Conservation (phyloP, 768 basidiomycete species). For the Boletus sensibilis region DNA sequence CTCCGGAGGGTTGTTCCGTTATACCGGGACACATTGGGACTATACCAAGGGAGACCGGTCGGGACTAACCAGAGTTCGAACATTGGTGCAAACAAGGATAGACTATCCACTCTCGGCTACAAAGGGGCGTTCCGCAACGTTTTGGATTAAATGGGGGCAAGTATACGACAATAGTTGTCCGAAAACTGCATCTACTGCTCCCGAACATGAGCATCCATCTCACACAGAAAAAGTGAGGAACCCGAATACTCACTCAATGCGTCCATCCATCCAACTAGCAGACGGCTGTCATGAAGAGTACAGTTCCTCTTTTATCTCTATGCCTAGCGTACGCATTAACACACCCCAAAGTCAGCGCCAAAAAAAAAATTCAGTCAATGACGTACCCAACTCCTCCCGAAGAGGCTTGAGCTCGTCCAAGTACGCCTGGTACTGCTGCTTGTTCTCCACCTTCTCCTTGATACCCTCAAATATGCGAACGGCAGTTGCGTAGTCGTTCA, state of each 20-base stretch:
- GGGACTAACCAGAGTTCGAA: neutral
- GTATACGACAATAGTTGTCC: conserved; percentile 20
- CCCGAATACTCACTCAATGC: conserved; percentile 16
- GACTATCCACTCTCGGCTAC: neutral
- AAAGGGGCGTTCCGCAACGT: neutral
- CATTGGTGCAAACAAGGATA: neutral
- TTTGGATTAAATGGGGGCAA: conserved; percentile 21
- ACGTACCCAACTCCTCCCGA: conserved; percentile 86
- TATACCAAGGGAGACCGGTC: neutral
- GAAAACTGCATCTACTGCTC: conserved; percentile 28
- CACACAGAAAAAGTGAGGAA: neutral
- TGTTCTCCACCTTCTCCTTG: conserved; percentile 97
- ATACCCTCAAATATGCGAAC: conserved; percentile 95
- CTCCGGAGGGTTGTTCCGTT: neutral
- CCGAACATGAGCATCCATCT: conserved; percentile 2
- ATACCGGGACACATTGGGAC: neutral
- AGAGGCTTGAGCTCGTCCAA: conserved; percentile 86
- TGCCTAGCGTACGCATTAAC: conserved; percentile 37
- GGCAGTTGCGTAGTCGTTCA: conserved; percentile 96
- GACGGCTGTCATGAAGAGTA: conserved; percentile 43
- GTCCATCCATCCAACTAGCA: conserved; percentile 10
- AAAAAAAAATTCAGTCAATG: neutral
- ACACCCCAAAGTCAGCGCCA: neutral
- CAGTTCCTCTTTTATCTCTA: conserved; percentile 63
- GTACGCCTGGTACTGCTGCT: conserved; percentile 91